Base-by-base conservation (phyloP, 495 filamentous ascomycete species). In the Darksidea phi region DNA sequence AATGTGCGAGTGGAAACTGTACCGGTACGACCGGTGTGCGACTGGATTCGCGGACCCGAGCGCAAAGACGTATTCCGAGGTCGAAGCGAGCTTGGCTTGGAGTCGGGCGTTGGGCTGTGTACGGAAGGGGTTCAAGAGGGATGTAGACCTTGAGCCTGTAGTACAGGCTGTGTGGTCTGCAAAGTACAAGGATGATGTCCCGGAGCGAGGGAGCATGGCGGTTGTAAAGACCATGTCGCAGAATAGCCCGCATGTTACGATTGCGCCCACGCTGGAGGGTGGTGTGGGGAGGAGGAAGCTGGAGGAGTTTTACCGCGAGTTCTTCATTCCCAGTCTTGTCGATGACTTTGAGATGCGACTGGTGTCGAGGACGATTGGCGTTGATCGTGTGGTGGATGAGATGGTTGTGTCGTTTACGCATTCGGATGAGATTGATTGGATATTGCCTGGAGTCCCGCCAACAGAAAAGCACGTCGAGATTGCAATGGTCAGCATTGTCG, bases 21-120 rank as follows among this genome's bases (percentile, higher is more conserved):
- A 69, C 43, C 36, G 42, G 15, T 69, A 69, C 53, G 62, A 62
- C 23, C 20, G 34, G 5, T 59, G 34, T 20, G n/a, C 13, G 32
- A 25, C 25, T 24, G 85, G 85, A 0, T 88, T 88, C 61, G 85
- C 84, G 1, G 85, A 87, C 67, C 69, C 72, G 5, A 73, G 79
- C 15, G 63, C 78, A 55, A 75, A 78, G 2, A 73, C 75, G 28
- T 86, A 79, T 65, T 74, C 84, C 53, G 77, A 77, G n/a, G 57
- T 84, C 1, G 72, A 80, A 0, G 74, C 81, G 1, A 68, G 73
- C 20, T 61, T 87, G 6, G 82, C 85, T 0, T 86, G 79, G 74
- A 77, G 77, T n/a, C 75, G 85, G 10, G 78, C 79, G 1, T 61
- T 88, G 37, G 73, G 23, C 4, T 54, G 49, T n/a, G 55, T 75